phyloP scores from a whole-genome alignment of 2,329 filamentous ascomycete species.

The Stenocarpella maydis region DNA sequence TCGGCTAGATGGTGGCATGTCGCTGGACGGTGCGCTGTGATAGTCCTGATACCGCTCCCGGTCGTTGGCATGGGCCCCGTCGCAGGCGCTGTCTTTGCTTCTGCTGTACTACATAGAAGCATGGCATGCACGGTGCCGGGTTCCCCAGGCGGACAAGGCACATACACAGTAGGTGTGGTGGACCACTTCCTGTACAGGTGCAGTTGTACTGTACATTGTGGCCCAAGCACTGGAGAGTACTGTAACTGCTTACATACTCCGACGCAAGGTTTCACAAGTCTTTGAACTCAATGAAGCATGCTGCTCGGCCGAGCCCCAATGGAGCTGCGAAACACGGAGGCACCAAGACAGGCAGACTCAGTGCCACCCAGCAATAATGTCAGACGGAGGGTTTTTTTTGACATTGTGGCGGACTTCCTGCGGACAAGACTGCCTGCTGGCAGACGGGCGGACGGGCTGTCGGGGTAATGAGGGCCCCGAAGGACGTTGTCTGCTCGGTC shows the following conservation, averaged over 20 bases:
- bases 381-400: not conserved
- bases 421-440: not conserved
- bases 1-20: not conserved
- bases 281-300: not conserved
- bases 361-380: not conserved
- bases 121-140: no score
- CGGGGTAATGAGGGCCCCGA: constrained; percentile 37
- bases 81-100: not conserved
- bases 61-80: constrained; percentile 11
- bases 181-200: not conserved
- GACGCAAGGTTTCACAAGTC: not conserved
- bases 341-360: constrained; percentile 2
- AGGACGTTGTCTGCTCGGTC: not conserved
- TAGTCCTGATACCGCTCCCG: not conserved
- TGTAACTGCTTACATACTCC: no score
- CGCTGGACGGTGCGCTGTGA: not conserved
- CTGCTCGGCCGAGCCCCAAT: not conserved
- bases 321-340: constrained; percentile 5
- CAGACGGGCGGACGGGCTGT: constrained; percentile 15
- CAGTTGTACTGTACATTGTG: no score
- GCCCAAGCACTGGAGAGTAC: no score
- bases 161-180: no score
- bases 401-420: not conserved
- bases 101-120: no score
- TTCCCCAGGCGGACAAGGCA: no score